Evolutionary conservation across 306 rosid genomes (phyloP), one percentile per base, ranked within the genome.

Genomic region (Styphnolobium japonicum): DNA sequence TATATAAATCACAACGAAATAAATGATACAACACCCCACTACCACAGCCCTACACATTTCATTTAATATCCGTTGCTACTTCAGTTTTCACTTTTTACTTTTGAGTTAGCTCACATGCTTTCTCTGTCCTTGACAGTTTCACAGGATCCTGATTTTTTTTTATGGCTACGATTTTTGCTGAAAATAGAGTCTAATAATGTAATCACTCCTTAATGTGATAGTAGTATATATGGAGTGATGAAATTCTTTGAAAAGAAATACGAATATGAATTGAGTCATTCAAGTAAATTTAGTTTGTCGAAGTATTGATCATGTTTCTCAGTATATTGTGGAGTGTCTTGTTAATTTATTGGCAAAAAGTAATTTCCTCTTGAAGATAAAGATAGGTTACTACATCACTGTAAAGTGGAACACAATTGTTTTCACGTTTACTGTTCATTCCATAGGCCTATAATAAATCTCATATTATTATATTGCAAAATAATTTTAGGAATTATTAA

Each of bases 11-110:
- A 36, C 77, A 73, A 29, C 62, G 66, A 52, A 80, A 82, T 84
- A 87, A 84, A 87, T 87, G 88, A 76, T 79, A 76, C 85, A 87
- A 75, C 88, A 74, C 80, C 65, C 48, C 67, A 68, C 84, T 76
- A 71, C 79, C 86, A 82, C 76, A 58, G 2, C 76, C 75, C 78
- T 64, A 73, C 58, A 46, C 7, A 48, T 56, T n/a, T 84, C 78
- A 84, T 87, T 87, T 74, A 84, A 68, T 86, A 84, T 80, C 84
- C 67, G 76, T 71, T 71, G 52, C 83, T 78, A 55, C 48, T 53
- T 31, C 2, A 43, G 12, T 69, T 70, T n/a, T n/a, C n/a, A n/a
- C n/a, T n/a, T n/a, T 83, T 80, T 3, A 78, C 77, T 65, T 77
- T 83, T 60, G 15, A 31, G 37, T 9, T 8, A 27, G 37, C 49